These are phyloP conservation scores for Arthroderma sp. DNA, from an alignment of 2,329 filamentous ascomycete species.

Conservation along the genomic window DNA sequence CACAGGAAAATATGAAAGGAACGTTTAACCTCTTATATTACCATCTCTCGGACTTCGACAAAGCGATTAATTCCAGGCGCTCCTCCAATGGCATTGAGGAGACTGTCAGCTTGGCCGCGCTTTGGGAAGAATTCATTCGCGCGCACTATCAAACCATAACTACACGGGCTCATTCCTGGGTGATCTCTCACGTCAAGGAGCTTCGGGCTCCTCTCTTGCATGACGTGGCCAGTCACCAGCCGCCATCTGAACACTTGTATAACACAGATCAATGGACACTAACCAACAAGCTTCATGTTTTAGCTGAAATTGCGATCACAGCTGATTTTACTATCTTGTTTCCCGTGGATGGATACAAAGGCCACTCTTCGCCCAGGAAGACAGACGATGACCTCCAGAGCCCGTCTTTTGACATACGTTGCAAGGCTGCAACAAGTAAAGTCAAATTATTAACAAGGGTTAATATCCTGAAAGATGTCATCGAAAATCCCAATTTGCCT, in stretches of 20 bases:
- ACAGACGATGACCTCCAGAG: background rate
- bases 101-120: conserved; percentile 12
- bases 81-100: background rate
- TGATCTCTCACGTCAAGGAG: conserved; percentile 13
- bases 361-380: conserved; percentile 5
- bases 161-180: conserved; percentile 18
- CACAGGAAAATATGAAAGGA: conserved; percentile 14
- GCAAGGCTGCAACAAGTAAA: background rate
- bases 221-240: conserved; percentile 7
- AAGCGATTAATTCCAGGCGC: conserved; percentile 14
- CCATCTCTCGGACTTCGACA: conserved; percentile 14
- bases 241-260: background rate
- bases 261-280: conserved; percentile 14
- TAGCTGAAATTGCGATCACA: conserved; percentile 11
- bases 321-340: conserved; percentile 19
- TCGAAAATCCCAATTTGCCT: background rate
- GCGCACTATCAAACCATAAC: conserved; percentile 19
- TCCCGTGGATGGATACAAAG: conserved; percentile 20
- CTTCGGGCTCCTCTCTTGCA: conserved; percentile 14
- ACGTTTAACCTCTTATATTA: conserved; percentile 20
- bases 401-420: background rate
- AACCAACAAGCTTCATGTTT: conserved; percentile 11
- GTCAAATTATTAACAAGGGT: background rate
- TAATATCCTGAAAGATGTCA: background rate
- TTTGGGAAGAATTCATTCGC: conserved; percentile 18